Conservation (phyloP, 257 asterid genomes). For the Knoxia roxburghii region DNA sequence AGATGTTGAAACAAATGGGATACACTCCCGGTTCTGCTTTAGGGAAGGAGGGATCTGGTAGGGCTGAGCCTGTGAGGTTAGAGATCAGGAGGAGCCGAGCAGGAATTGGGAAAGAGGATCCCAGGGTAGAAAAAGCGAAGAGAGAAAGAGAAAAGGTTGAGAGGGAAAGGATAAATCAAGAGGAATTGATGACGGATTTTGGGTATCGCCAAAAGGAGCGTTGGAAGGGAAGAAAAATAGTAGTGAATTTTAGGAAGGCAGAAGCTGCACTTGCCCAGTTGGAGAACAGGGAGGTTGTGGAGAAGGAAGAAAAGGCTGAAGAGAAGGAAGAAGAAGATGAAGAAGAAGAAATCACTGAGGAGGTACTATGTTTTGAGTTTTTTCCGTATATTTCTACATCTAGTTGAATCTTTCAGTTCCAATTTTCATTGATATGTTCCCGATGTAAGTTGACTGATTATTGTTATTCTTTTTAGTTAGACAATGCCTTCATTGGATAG, state of each 20-base stretch:
- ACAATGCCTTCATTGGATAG: not conserved
- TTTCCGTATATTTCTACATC: constrained; percentile 1
- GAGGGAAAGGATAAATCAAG: constrained; percentile 38
- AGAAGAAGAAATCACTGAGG: constrained; percentile 64
- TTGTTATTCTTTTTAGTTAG: not conserved
- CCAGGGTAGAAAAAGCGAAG: constrained; percentile 53
- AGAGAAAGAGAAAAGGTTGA: constrained; percentile 50
- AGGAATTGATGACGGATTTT: constrained; percentile 59
- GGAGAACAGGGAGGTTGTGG: constrained; percentile 69
- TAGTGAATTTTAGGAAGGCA: constrained; percentile 66
- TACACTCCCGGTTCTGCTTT: constrained; percentile 86
- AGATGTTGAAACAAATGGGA: constrained; percentile 89
- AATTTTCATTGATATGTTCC: not conserved
- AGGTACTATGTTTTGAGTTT: constrained; percentile 37
- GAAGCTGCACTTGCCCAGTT: constrained; percentile 88
- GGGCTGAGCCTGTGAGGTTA: constrained; percentile 64
- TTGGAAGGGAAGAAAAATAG: constrained; percentile 66
- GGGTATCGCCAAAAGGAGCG: constrained; percentile 77
- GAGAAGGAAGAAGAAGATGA: constrained; percentile 41
- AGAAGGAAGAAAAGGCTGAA: constrained; percentile 48
- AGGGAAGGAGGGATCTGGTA: constrained; percentile 85
- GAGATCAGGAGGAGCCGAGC: constrained; percentile 83
- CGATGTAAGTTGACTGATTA: no score
- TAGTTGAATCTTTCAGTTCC: not conserved
- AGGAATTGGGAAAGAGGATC: constrained; percentile 84